A percentile compares a stretch with the other conserved stretches of the same genome.
Conservation (phyloP, 2,329 filamentous ascomycete genomes). For the Botryotinia narcissicola region DNA sequence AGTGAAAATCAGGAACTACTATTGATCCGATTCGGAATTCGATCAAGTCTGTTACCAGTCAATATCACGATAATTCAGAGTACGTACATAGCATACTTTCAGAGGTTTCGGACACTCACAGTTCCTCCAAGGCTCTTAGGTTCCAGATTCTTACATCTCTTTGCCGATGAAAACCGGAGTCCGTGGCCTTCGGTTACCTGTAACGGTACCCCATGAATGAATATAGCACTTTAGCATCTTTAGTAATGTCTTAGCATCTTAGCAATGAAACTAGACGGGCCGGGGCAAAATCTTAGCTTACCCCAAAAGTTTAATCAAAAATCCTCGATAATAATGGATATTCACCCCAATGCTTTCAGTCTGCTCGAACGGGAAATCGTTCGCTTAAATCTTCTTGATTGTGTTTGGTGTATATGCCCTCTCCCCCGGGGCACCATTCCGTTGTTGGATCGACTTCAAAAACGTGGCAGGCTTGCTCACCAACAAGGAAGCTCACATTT, state of each 20-base stretch:
- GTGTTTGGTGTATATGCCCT: background rate
- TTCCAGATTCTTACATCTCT: conserved; percentile 1
- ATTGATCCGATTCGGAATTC: conserved; percentile 6
- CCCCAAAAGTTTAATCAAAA: conserved; percentile 7
- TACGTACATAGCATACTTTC: background rate
- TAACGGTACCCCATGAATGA: conserved; percentile 3
- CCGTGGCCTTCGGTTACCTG: background rate
- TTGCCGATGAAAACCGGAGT: background rate
- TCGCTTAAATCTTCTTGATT: conserved; percentile 17
- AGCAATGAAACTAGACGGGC: background rate
- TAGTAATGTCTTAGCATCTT: conserved; percentile 1
- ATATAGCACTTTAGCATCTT: background rate
- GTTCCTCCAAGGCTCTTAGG: background rate
- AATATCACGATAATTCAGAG: background rate
- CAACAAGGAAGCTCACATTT: background rate
- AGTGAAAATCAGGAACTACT: conserved; percentile 6
- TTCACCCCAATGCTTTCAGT: background rate
- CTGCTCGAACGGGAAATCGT: background rate
- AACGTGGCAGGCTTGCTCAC: conserved; percentile 21
- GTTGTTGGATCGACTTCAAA: conserved; percentile 12
- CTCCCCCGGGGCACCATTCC: background rate
- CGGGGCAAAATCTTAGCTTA: conserved; percentile 1
- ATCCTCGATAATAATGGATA: background rate
- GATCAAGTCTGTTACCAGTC: background rate
- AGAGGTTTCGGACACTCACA: conserved; percentile 16